These are phyloP conservation scores for Aureobasidium vineae DNA, from an alignment of 2,329 filamentous ascomycete genomes.

Conservation along the genomic window DNA sequence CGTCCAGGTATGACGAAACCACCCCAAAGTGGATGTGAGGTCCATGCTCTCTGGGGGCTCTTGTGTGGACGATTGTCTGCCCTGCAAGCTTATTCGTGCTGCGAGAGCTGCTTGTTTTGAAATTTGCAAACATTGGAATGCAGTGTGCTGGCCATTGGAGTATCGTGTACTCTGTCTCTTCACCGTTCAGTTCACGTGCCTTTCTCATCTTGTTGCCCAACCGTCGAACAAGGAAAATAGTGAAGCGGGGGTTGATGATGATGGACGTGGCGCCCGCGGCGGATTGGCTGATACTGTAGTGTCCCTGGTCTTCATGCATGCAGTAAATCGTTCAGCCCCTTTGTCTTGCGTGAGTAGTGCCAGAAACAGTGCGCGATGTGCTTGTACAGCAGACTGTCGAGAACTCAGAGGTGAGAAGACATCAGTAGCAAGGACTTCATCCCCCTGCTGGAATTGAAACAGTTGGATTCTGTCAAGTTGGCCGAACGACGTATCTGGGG, in stretches of 20 bases:
- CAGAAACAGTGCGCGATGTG: not conserved
- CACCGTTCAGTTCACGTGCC: conserved; percentile 19
- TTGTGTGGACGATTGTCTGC: not conserved
- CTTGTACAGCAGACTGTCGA: not conserved
- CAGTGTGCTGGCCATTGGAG: not conserved
- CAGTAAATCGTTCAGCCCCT: not conserved
- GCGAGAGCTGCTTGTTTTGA: conserved; percentile 1
- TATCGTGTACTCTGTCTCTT: not conserved
- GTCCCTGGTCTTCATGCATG: conserved; percentile 11
- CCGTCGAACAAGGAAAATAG: conserved; percentile 22
- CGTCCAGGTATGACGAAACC: not conserved
- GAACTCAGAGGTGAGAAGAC: not conserved
- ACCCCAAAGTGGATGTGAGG: not conserved
- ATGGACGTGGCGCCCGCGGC: conserved; percentile 23
- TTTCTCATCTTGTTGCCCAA: conserved; percentile 17
- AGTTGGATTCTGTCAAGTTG: conserved; percentile 1
- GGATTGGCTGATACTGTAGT: conserved; percentile 2
- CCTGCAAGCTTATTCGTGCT: not conserved
- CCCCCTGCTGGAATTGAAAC: not conserved
- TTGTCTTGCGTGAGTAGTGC: not conserved
- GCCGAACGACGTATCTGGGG: conserved; percentile 4
- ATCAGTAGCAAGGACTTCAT: not conserved
- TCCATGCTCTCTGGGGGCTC: not conserved
- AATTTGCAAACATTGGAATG: conserved; percentile 7
- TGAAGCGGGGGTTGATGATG: conserved; percentile 13